Conservation (phyloP, 768 basidiomycete genomes). For the Hygrophorus russula region DNA sequence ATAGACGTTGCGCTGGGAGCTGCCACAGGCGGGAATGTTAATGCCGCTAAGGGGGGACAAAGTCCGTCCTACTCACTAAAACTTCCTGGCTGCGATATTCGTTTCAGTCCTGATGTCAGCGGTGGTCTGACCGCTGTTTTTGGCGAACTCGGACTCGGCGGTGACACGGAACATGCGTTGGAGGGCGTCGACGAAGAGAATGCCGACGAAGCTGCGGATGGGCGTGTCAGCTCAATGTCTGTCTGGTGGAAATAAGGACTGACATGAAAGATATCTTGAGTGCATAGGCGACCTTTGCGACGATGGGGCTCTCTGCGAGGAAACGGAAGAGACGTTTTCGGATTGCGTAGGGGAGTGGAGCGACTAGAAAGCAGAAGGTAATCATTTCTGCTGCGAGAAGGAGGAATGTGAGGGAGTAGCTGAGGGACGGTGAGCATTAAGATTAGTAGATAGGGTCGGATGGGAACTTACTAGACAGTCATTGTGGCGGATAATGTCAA, state of each 20-base stretch:
- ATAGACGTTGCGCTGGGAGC: slow-evolving; percentile 85
- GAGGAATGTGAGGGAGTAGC: slow-evolving; percentile 72
- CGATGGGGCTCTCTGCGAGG: slow-evolving; percentile 52
- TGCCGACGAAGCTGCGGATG: slow-evolving; percentile 57
- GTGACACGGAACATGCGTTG: slow-evolving; percentile 85
- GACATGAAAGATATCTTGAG: slow-evolving; percentile 94
- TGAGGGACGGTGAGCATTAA: slow-evolving; percentile 22
- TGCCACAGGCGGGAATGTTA: slow-evolving; percentile 16
- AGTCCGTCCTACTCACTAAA: slow-evolving; percentile 77
- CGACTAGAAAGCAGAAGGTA: slow-evolving; percentile 76
- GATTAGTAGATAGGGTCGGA: neutral
- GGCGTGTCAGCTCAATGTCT: neutral
- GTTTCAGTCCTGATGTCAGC: slow-evolving; percentile 67
- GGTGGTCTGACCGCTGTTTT: slow-evolving; percentile 35
- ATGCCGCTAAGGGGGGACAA: neutral
- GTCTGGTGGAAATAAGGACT: slow-evolving; percentile 16
- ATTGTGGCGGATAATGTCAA: slow-evolving; percentile 16
- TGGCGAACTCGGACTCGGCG: slow-evolving; percentile 61
- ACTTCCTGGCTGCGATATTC: slow-evolving; percentile 85
- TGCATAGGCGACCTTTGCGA: slow-evolving; percentile 83
- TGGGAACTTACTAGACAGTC: slow-evolving; percentile 34
- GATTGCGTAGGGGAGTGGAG: slow-evolving; percentile 71
- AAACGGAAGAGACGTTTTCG: slow-evolving; percentile 65
- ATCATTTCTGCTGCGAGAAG: slow-evolving; percentile 79
- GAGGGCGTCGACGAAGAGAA: slow-evolving; percentile 85